Evolutionary conservation across 106 monocot species (phyloP).

Genomic region (Iris macrosiphon): DNA sequence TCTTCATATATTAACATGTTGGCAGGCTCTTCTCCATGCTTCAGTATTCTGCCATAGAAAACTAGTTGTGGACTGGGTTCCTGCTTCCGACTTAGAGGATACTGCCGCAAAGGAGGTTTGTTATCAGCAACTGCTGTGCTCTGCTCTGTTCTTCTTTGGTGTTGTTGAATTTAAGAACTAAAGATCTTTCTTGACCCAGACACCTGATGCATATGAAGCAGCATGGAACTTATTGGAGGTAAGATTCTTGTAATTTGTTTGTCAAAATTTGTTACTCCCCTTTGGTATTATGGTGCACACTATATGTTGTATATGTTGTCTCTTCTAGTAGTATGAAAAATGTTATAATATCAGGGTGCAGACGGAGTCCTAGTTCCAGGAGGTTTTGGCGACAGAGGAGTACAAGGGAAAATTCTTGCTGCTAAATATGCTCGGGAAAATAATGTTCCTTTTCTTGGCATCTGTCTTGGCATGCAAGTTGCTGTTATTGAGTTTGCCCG

Average conservation of each 20-base stretch:
- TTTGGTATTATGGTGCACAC: background rate
- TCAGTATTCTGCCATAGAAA: constrained; percentile 57
- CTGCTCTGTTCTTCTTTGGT: background rate
- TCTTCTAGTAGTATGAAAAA: background rate
- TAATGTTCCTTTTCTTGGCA: constrained; percentile 86
- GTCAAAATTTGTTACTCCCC: background rate
- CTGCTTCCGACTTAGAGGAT: constrained; percentile 85
- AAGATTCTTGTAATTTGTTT: constrained; percentile 9
- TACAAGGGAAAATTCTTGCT: constrained; percentile 94
- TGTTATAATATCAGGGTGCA: constrained; percentile 46
- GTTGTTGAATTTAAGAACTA: background rate
- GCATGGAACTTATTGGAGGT: constrained; percentile 88
- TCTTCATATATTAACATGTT: background rate
- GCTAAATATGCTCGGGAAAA: constrained; percentile 93
- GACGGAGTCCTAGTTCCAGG: constrained; percentile 92
- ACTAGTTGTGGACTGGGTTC: constrained; percentile 87
- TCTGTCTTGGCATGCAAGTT: constrained; percentile 96
- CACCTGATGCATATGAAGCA: constrained; percentile 55
- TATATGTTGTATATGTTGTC: background rate
- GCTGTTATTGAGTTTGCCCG: constrained; percentile 93
- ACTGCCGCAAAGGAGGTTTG: constrained; percentile 27
- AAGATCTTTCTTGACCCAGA: constrained; percentile 32
- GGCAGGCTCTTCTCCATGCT: constrained; percentile 95
- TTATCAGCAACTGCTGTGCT: background rate
- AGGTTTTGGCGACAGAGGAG: constrained; percentile 93